Conservation (phyloP, 2,329 filamentous ascomycete species). For the Elsinoe australis region DNA sequence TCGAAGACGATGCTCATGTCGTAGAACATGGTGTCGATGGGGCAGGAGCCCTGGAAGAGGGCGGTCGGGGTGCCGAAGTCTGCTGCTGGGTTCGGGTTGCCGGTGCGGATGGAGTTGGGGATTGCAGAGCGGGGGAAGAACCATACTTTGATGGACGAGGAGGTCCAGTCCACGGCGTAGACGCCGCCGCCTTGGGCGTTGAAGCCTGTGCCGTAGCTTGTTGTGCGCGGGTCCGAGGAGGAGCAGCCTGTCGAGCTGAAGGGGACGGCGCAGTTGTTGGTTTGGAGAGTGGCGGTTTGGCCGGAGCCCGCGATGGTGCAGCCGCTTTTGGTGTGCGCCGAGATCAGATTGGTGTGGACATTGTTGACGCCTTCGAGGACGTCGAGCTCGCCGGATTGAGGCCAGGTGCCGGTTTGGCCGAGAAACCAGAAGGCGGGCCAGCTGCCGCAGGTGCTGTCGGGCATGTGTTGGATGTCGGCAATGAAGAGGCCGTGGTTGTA, state of each 20-base stretch:
- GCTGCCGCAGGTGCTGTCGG: constrained; percentile 40
- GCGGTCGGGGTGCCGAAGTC: constrained; percentile 56
- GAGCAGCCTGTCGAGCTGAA: constrained; percentile 36
- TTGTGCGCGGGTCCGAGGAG: constrained; percentile 19
- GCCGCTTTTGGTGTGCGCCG: constrained; percentile 24
- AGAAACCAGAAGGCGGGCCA: constrained; percentile 41
- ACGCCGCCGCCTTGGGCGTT: constrained; percentile 40
- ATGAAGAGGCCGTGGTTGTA: constrained; percentile 44
- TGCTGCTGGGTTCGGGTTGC: constrained; percentile 42
- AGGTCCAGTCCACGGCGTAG: constrained; percentile 57
- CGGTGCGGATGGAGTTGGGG: constrained; percentile 51
- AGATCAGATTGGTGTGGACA: constrained; percentile 29
- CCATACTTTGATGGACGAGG: constrained; percentile 63
- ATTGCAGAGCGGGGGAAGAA: constrained; percentile 65
- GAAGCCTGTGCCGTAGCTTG: constrained; percentile 41
- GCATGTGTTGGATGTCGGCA: constrained; percentile 45
- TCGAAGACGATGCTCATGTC: constrained; percentile 56
- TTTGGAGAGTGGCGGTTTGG: constrained; percentile 41
- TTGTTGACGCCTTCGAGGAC: constrained; percentile 42
- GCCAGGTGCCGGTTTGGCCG: constrained; percentile 29
- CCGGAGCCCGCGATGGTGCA: constrained; percentile 34
- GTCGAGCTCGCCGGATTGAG: constrained; percentile 39
- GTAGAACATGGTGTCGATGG: constrained; percentile 31
- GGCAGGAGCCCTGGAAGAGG: constrained; percentile 39
- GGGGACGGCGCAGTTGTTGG: constrained; percentile 45